phyloP scores from a whole-genome alignment of 768 basidiomycete genomes.

The Neoboletus brunneissimus region DNA sequence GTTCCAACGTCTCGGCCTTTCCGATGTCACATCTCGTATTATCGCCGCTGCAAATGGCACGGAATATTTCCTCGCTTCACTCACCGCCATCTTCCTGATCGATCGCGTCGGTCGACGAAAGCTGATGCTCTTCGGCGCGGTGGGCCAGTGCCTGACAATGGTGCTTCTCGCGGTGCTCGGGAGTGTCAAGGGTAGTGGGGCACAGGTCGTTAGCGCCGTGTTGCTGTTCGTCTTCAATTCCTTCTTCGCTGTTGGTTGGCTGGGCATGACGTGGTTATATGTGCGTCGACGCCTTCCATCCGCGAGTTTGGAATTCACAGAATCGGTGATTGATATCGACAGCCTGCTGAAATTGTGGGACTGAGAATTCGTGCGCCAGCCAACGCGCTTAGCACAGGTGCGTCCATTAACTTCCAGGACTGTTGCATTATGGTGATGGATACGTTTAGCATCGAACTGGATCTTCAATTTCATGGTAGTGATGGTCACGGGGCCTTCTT shows the following conservation, averaged over 20 bases:
- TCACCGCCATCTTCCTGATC: slow-evolving; percentile 68
- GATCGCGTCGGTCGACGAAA: slow-evolving; percentile 72
- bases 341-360: slow-evolving; percentile 67
- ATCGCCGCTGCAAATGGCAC: slow-evolving; percentile 68
- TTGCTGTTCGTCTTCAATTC: slow-evolving; percentile 70
- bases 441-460: slow-evolving; percentile 40
- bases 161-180: slow-evolving; percentile 56
- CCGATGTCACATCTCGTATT: slow-evolving; percentile 55
- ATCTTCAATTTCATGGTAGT: slow-evolving; percentile 59
- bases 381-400: slow-evolving; percentile 58
- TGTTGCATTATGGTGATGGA: not conserved
- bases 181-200: slow-evolving; percentile 44
- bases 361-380: slow-evolving; percentile 61
- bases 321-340: not conserved
- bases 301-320: not conserved
- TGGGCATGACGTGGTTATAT: slow-evolving; percentile 71
- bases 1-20: slow-evolving; percentile 58
- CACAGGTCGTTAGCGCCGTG: slow-evolving; percentile 52
- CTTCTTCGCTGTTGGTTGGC: slow-evolving; percentile 68
- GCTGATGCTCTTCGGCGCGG: slow-evolving; percentile 68
- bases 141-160: slow-evolving; percentile 59
- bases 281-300: slow-evolving; percentile 34
- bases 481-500: slow-evolving; percentile 60
- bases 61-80: slow-evolving; percentile 69
- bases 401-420: not conserved